Base-by-base conservation (phyloP, 257 asterid genomes). In the Fraxinus pennsylvanica region DNA sequence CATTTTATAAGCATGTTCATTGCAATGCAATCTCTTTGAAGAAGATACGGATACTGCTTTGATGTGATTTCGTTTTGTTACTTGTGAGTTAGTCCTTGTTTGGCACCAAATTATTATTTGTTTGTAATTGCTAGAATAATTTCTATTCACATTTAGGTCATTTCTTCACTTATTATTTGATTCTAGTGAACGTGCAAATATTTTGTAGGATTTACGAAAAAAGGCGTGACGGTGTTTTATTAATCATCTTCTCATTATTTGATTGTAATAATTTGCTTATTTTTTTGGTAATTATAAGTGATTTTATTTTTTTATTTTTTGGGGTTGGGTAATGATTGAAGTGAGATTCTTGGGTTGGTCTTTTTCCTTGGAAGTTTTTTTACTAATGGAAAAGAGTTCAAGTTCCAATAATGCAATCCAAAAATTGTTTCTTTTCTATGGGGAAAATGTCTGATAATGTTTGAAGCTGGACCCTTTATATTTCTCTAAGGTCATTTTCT, bases 41-140 rank as follows among this genome's bases (percentile, higher is more conserved):
- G 74, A 79, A 80, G 87, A 83, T 80, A 25, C 80, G 77, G 87
- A 83, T 80, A 25, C 80, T 74, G 82, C 3, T 82, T 82, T 67
- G 75, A 27, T 38, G 82, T 80, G 45, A 78, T 33, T 80, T 84
- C 86, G 74, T 86, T 86, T 75, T 86, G 1, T 70, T 45, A 15
- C 54, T 73, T 65, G 8, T 38, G 8, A 7, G 43, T 38, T 8
- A 7, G 12, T 38, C 43, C 12, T 8, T 38, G 43, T 38, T 38
- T 38, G 43, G 43, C 43, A 38, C 9, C 12, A 0, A 38, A 38
- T 36, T 1, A 36, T 36, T 6, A 36, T 6, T 9, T 1, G 43
- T 38, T 38, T 38, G 9, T 38, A 38, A 38, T 38, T 1, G 41
- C 41, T 7, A 0, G 12, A 8, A 38, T 38, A 2, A 38, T 38